Conservation (phyloP, 75 land plant genomes). For the Ceratopteris richardii region DNA sequence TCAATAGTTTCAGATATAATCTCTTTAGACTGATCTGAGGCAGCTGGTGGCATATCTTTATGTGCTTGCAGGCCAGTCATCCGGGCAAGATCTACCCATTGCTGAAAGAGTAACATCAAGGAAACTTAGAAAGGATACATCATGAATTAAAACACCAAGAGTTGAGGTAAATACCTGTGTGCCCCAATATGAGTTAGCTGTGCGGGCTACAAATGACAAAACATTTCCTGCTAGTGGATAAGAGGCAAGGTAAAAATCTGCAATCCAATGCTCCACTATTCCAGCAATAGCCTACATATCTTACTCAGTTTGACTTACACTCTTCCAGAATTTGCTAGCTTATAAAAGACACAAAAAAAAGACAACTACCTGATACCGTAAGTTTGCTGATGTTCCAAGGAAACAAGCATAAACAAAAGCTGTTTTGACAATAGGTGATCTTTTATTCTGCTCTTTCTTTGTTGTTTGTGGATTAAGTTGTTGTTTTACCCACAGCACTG, state of each 20-base stretch:
- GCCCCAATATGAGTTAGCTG: constrained; percentile 79
- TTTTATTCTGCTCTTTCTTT: constrained; percentile 19
- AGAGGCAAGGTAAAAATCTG: constrained; percentile 57
- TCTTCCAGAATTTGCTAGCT: too few species aligned
- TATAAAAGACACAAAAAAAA: too few species aligned
- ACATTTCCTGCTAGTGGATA: constrained; percentile 55
- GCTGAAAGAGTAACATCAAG: constrained; percentile 31
- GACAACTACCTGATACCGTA: constrained; percentile 91
- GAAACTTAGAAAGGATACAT: neutral
- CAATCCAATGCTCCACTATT: constrained; percentile 78
- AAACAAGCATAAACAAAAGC: constrained; percentile 69
- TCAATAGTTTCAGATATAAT: too few species aligned
- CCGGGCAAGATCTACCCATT: constrained; percentile 88
- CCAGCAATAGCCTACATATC: constrained; percentile 67
- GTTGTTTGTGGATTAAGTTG: constrained; percentile 24
- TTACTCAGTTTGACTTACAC: too few species aligned
- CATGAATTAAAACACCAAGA: constrained; percentile 10
- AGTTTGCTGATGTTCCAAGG: constrained; percentile 80
- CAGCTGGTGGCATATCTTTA: constrained; percentile 11
- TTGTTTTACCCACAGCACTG: constrained; percentile 31
- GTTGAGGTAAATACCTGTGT: constrained; percentile 63
- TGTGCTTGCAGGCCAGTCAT: constrained; percentile 55
- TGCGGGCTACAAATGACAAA: constrained; percentile 69
- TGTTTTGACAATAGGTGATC: constrained; percentile 69
- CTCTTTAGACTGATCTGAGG: too few species aligned